Conservation (phyloP, 2,329 filamentous ascomycete genomes). For the Neonectria sp. region DNA sequence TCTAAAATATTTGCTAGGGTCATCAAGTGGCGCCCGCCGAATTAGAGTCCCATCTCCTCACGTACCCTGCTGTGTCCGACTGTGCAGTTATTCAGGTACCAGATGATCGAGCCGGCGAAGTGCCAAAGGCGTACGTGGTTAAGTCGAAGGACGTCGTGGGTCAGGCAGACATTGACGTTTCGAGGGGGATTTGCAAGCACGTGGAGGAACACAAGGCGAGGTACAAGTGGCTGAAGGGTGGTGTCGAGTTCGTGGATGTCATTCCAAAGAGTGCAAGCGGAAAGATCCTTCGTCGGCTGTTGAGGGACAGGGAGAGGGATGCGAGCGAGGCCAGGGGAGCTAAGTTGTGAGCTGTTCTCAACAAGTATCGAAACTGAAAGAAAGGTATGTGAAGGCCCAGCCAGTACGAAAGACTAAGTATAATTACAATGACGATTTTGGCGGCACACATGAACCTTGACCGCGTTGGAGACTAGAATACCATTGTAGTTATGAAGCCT, state of each 20-base stretch:
- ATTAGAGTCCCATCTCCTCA: conserved; percentile 81
- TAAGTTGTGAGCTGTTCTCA: too few species aligned
- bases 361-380: too few species aligned
- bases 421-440: too few species aligned
- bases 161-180: conserved; percentile 66
- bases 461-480: too few species aligned
- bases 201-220: conserved; percentile 77
- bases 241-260: conserved; percentile 73
- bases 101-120: conserved; percentile 70
- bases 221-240: conserved; percentile 77
- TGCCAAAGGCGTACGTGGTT: conserved; percentile 75
- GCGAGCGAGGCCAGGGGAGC: too few species aligned
- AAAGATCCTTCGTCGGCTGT: conserved; percentile 78
- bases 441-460: too few species aligned
- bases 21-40: conserved; percentile 86
- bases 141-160: conserved; percentile 62
- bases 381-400: too few species aligned
- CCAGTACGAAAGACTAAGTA: too few species aligned
- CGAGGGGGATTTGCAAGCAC: conserved; percentile 68
- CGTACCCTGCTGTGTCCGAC: conserved; percentile 79
- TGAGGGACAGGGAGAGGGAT: conserved; percentile 83
- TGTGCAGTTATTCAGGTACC: conserved; percentile 82
- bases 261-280: conserved; percentile 82
- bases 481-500: too few species aligned
- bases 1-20: conserved; percentile 62